phyloP scores from a whole-genome alignment of 2,329 filamentous ascomycete species.

The Dactylellina leptospora region DNA sequence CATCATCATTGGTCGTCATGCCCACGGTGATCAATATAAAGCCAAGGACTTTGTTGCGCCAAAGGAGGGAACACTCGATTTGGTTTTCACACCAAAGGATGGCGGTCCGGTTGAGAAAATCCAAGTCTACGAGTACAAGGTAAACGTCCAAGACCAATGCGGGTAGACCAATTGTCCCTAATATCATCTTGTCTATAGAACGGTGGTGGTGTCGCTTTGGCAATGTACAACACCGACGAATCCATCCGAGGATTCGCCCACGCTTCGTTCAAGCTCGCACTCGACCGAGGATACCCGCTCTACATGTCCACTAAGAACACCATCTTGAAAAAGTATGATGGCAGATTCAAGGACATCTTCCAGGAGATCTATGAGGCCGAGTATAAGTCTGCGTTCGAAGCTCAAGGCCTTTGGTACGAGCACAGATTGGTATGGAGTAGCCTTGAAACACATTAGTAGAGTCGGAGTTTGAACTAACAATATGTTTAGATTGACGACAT shows the following conservation, averaged over 20 bases:
- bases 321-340: slow-evolving; percentile 98
- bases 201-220: slow-evolving; percentile 87
- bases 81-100: slow-evolving; percentile 87
- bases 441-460: not conserved
- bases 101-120: slow-evolving; percentile 83
- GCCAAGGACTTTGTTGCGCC: slow-evolving; percentile 89
- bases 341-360: slow-evolving; percentile 99
- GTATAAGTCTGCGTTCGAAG: slow-evolving; percentile 89
- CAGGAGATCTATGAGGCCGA: slow-evolving; percentile 89
- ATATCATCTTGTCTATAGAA: slow-evolving; percentile 60
- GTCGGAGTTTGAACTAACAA: not conserved
- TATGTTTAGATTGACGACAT: slow-evolving; percentile 82
- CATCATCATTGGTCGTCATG: slow-evolving; percentile 98
- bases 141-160: no score
- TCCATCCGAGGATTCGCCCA: slow-evolving; percentile 95
- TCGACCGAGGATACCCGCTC: slow-evolving; percentile 86
- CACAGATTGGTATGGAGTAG: slow-evolving; percentile 72
- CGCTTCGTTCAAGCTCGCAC: slow-evolving; percentile 92
- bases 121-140: slow-evolving; percentile 86
- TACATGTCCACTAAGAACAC: slow-evolving; percentile 99
- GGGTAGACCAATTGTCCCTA: not conserved
- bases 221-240: slow-evolving; percentile 98
- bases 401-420: slow-evolving; percentile 97
- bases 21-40: slow-evolving; percentile 98
- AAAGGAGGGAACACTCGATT: slow-evolving; percentile 85